Conservation (phyloP, 495 filamentous ascomycete species). For the Lasiosphaeriaceae sp. region DNA sequence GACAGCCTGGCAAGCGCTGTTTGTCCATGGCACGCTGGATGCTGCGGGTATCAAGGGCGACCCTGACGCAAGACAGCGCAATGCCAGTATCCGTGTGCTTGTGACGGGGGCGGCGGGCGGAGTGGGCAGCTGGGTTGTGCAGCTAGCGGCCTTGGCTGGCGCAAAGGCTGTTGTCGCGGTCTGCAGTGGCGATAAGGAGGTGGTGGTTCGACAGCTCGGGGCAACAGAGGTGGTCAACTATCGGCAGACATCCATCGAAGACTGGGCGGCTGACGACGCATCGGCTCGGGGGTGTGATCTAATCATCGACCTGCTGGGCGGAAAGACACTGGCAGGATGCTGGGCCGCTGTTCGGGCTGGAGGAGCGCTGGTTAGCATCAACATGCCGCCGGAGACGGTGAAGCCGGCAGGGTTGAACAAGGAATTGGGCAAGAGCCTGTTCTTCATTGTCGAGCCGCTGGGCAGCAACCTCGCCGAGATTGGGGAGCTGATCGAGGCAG, state of each 20-base stretch:
- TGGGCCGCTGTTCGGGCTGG: slow-evolving; percentile 58
- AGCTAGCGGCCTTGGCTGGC: slow-evolving; percentile 50
- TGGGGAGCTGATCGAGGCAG: slow-evolving; percentile 55
- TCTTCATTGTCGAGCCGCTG: slow-evolving; percentile 53
- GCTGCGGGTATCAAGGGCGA: slow-evolving; percentile 20
- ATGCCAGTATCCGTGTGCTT: slow-evolving; percentile 54
- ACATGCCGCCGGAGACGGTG: slow-evolving; percentile 41
- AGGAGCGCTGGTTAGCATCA: slow-evolving; percentile 42
- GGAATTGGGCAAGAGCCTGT: slow-evolving; percentile 30
- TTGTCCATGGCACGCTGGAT: slow-evolving; percentile 35
- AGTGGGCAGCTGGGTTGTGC: slow-evolving; percentile 55
- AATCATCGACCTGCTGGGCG: slow-evolving; percentile 62
- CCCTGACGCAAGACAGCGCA: slow-evolving; percentile 41
- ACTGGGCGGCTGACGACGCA: slow-evolving; percentile 47
- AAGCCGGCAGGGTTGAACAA: slow-evolving; percentile 33
- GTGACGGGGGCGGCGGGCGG: slow-evolving; percentile 64
- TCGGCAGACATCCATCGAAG: slow-evolving; percentile 39
- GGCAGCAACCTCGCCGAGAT: slow-evolving; percentile 60
- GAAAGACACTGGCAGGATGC: slow-evolving; percentile 43
- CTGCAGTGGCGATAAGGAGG: slow-evolving; percentile 55
- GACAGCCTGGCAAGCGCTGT: slow-evolving; percentile 60
- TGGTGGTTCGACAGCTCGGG: slow-evolving; percentile 53
- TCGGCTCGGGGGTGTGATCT: slow-evolving; percentile 49
- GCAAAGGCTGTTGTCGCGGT: slow-evolving; percentile 53
- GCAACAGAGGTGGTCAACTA: slow-evolving; percentile 72